A percentile compares a stretch with the other conserved stretches of the same genome.
These are phyloP conservation scores for Fusarium virguliforme DNA, from an alignment of 2,329 filamentous ascomycete genomes.

Conservation along the genomic window DNA sequence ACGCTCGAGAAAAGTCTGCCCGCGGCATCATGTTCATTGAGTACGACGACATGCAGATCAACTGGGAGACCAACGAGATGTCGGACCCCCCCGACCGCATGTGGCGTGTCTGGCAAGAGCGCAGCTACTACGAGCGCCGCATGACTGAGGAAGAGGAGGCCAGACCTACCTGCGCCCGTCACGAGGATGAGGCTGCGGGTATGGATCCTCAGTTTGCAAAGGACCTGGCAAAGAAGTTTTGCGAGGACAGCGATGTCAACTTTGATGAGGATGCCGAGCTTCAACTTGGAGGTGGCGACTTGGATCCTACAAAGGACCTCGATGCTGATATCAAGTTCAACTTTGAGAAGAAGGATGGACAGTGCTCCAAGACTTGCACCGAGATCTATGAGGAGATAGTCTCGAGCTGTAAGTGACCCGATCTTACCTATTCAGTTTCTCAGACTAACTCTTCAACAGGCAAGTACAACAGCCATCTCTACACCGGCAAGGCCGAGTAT, in stretches of 20 bases:
- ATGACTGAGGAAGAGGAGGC: constrained; percentile 11
- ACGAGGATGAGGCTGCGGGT: neutral
- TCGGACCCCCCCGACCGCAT: constrained; percentile 4
- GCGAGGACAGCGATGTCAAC: neutral
- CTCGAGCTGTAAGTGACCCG: constrained; percentile 8
- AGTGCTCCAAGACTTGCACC: constrained; percentile 22
- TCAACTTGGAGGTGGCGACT: constrained; percentile 26
- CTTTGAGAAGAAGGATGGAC: constrained; percentile 20
- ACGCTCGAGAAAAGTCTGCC: constrained; percentile 13
- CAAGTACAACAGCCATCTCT: constrained; percentile 10
- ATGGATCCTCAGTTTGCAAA: constrained; percentile 7
- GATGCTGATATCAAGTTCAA: constrained; percentile 23
- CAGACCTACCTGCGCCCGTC: neutral
- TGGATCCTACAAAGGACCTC: constrained; percentile 24
- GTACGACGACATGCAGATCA: constrained; percentile 11
- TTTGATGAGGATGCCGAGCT: constrained; percentile 20
- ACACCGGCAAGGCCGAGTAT: neutral
- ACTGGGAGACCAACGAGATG: constrained; percentile 6
- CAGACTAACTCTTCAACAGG: neutral
- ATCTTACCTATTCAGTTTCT: neutral
- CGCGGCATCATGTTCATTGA: constrained; percentile 20
- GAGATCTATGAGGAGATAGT: constrained; percentile 21
- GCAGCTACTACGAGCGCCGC: constrained; percentile 14
- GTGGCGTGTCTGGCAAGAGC: constrained; percentile 20
- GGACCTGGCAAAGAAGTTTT: constrained; percentile 7